phyloP scores from a whole-genome alignment of 1,284 basidiomycete species.

The Marasmius tenuissimus region DNA sequence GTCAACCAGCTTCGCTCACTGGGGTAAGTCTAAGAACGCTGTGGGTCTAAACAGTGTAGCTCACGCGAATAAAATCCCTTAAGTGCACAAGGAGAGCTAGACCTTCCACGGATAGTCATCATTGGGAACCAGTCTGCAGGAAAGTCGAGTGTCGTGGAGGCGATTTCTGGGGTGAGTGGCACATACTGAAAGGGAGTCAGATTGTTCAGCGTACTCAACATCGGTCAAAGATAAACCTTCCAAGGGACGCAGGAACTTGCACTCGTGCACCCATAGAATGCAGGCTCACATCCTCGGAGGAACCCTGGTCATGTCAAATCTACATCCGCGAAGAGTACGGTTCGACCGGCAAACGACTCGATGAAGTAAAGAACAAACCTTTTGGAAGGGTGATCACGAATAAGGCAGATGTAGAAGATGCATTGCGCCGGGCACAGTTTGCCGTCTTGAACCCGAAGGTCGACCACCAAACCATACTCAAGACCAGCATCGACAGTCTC shows the following conservation, averaged over 20 bases:
- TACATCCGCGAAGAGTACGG: slow-evolving; percentile 24
- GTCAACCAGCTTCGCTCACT: slow-evolving; percentile 13
- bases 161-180: slow-evolving; percentile 30
- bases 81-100: slow-evolving; percentile 23
- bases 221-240: slow-evolving; percentile 23
- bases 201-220: not conserved
- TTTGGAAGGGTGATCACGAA: slow-evolving; percentile 25
- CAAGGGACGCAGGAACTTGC: slow-evolving; percentile 31
- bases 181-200: slow-evolving; percentile 1
- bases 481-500: not conserved
- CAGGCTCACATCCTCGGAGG: slow-evolving; percentile 12
- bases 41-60: not conserved
- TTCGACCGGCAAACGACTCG: slow-evolving; percentile 13
- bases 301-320: slow-evolving; percentile 28
- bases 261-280: slow-evolving; percentile 25
- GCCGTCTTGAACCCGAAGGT: slow-evolving; percentile 30
- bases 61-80: not conserved
- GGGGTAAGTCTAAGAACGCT: slow-evolving; percentile 8
- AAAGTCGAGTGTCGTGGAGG: slow-evolving; percentile 31
- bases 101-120: slow-evolving; percentile 27
- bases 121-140: slow-evolving; percentile 34
- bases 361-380: slow-evolving; percentile 13
- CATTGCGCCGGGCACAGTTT: slow-evolving; percentile 30
- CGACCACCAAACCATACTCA: slow-evolving; percentile 17
- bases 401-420: slow-evolving; percentile 23